Evolutionary conservation across 2,329 filamentous ascomycete genomes (phyloP).

Genomic region (Cladosporium sphaerospermum): DNA sequence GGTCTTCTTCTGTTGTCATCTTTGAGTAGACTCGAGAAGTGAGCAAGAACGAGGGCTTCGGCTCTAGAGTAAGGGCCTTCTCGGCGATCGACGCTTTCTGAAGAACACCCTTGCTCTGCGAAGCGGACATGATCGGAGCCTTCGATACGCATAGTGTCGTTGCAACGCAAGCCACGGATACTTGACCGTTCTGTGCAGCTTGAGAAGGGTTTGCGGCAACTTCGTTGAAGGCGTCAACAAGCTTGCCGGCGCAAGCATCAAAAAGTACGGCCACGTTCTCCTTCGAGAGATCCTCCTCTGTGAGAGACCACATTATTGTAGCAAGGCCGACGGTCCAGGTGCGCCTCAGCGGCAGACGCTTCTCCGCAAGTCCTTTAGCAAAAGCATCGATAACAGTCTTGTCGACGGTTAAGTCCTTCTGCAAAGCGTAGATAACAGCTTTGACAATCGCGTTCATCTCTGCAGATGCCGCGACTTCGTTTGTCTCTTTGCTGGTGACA

Average conservation of each 20-base stretch:
- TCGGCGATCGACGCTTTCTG: conserved; percentile 59
- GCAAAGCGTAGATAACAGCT: conserved; percentile 58
- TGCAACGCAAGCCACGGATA: conserved; percentile 71
- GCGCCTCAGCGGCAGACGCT: conserved; percentile 69
- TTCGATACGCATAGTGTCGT: conserved; percentile 55
- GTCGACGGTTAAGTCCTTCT: conserved; percentile 55
- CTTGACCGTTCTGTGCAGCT: conserved; percentile 74
- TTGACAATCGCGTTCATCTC: conserved; percentile 67
- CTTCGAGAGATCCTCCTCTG: conserved; percentile 43
- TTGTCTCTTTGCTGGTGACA: conserved; percentile 76
- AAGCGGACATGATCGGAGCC: conserved; percentile 45
- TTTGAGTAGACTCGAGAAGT: conserved; percentile 83
- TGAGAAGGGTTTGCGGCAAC: conserved; percentile 69
- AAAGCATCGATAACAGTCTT: conserved; percentile 65
- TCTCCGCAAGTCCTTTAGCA: conserved; percentile 77
- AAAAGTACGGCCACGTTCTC: conserved; percentile 43
- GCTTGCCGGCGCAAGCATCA: conserved; percentile 45
- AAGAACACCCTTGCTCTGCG: conserved; percentile 51
- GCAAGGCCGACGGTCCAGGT: conserved; percentile 74
- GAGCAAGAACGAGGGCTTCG: conserved; percentile 81
- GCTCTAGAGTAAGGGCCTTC: conserved; percentile 62
- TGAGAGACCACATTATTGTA: conserved; percentile 58
- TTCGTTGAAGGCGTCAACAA: conserved; percentile 70
- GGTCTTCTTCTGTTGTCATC: conserved; percentile 65
- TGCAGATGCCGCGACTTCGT: conserved; percentile 71